Base-by-base conservation (phyloP, 2,329 filamentous ascomycete species). In the Blastomyces silverae region DNA sequence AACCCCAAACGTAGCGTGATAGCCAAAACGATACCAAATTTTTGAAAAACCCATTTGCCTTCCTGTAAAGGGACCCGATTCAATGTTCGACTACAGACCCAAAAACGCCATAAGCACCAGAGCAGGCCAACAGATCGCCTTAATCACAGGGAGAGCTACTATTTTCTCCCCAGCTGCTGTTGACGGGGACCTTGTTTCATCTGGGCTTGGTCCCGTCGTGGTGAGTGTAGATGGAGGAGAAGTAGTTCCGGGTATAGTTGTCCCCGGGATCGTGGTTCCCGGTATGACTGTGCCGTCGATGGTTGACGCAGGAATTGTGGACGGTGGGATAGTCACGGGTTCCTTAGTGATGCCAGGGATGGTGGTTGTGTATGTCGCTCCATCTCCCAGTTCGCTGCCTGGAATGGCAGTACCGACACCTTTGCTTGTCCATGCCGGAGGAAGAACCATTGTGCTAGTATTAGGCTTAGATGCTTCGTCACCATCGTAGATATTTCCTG, bases 331-430 rank as follows among this genome's bases (percentile, higher is more conserved):
- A 8, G 60, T 58, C 11, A 28, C 46, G 3, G 63, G 37, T 8
- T 31, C 62, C 17, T 37, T 28, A 13, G 28, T 52, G 6, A 56
- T 66, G 42, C 48, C 62, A 10, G 58, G 20, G 31, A 59, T 56
- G 20, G 52, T 50, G 17, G 53, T 61, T 3, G 62, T 64, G 11
- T 48, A 57, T 13, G 67, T 66, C 10, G 56, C 63, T 15, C 44
- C 61, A n/a, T 52, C 62, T 52, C 78, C 81, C 11, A 83, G 70
- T 56, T 75, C 76, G 10, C 74, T 77, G 0, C 75, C 74, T 0
- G 81, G 80, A 52, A 83, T 79, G 0, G 79, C 80, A 22, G 72
- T 76, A 7, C 80, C 81, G 2, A 80, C 75, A 17, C 81, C 81
- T 0, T 74, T 74, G 20, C 74, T 79, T 0, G 81, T 83, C 66